phyloP scores from a whole-genome alignment of 306 rosid species.

The Rubus parviflorus region DNA sequence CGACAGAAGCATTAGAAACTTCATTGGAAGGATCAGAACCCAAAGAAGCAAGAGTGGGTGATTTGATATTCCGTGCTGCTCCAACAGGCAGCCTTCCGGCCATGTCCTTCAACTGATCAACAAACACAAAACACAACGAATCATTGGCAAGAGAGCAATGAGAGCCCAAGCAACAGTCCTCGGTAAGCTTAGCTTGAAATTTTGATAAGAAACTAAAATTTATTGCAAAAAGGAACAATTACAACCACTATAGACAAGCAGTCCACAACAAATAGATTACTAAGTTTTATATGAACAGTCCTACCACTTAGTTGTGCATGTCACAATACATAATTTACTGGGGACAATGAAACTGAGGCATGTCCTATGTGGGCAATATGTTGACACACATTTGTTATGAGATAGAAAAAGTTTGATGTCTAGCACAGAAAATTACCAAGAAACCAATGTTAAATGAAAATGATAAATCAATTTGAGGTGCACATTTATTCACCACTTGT shows the following conservation, averaged over 20 bases:
- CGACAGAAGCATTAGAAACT: conserved; percentile 50
- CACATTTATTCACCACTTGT: neutral
- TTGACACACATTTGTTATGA: neutral
- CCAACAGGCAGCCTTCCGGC: conserved; percentile 98
- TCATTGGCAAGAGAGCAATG: conserved; percentile 3
- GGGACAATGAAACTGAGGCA: neutral
- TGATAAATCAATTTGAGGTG: neutral
- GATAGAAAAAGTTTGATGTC: neutral
- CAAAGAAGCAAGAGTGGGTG: conserved; percentile 68
- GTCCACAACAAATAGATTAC: neutral
- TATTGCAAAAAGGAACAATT: neutral
- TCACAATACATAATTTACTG: neutral
- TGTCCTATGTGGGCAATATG: neutral
- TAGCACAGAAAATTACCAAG: neutral
- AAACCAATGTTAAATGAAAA: conserved; percentile 4
- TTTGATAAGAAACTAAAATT: neutral
- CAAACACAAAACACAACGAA: conserved; percentile 13
- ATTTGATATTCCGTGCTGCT: conserved; percentile 69
- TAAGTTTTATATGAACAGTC: neutral
- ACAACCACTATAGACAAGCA: neutral
- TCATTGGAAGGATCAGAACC: conserved; percentile 67
- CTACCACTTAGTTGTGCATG: neutral
- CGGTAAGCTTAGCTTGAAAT: neutral
- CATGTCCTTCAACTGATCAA: conserved; percentile 86
- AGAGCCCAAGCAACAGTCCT: neutral